Evolutionary conservation across 2,329 filamentous ascomycete genomes (phyloP), one percentile per base, ranked within the genome.

Genomic region (Nemania sp.): DNA sequence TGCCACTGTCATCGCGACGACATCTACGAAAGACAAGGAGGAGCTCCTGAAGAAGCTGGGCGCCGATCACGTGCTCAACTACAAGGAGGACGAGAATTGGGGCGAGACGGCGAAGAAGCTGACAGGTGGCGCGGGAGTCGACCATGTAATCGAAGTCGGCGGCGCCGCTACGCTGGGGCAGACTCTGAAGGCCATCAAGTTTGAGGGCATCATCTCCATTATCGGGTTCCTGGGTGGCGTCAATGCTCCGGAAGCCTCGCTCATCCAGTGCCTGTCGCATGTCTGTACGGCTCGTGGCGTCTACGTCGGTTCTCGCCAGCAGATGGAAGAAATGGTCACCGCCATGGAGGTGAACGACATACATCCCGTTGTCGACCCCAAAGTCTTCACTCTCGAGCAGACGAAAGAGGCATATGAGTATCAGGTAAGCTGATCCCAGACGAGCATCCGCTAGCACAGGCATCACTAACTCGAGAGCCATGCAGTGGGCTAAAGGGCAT

Each of bases 61-160:
- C 22, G 78, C 77, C 6, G 73, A 77, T 63, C 73, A 79, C 64
- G 71, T 80, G 56, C 70, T 80, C 62, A 80, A 79, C 69, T 80
- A 80, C 71, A 72, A 68, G 42, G 72, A 76, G 52, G 73, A 72
- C 31, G 60, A 68, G 3, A 70, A 73, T 59, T 80, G 77, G 77
- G 78, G 77, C 26, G 66, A 68, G 56, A 72, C 73, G 44, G 77
- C 75, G 22, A 73, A 70, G 64, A 63, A 69, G 53, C 59, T 80
- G 24, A 76, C 68, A 17, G 70, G 68, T 42, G 78, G 78, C 14
- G 65, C 57, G 14, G 77, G 77, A 34, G 73, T 79, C 19, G 76
- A 80, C 65, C 69, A 77, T 59, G 61, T 80, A 12, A 62, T 81
- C 57, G 78, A 80, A 61, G 75, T 80, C 7, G 77, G 73, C 3